phyloP scores from a whole-genome alignment of 768 basidiomycete species.

The Sistotremastrum niveocremeum region DNA sequence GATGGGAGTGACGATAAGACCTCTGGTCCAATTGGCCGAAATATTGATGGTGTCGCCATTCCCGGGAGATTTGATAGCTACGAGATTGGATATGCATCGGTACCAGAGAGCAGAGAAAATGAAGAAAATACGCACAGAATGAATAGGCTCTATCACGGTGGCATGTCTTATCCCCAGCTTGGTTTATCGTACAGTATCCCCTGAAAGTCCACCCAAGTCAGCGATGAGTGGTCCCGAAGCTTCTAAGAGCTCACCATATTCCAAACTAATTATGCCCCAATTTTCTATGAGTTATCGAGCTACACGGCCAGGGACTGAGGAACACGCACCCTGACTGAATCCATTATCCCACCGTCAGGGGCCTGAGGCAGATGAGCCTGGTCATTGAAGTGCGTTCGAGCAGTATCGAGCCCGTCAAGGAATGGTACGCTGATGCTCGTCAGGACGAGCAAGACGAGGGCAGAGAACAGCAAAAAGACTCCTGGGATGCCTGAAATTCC shows the following conservation, averaged over 20 bases:
- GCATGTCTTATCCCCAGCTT: constrained; percentile 33
- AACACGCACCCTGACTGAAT: constrained; percentile 42
- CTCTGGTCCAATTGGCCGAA: constrained; percentile 52
- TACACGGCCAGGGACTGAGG: constrained; percentile 1
- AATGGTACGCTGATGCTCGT: constrained; percentile 61
- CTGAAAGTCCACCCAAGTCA: constrained; percentile 19
- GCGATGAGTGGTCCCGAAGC: background rate
- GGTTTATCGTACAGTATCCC: constrained; percentile 44
- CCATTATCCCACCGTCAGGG: constrained; percentile 13
- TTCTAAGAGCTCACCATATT: constrained; percentile 38
- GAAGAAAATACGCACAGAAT: background rate
- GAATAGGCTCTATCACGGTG: constrained; percentile 26
- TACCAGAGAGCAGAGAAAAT: background rate
- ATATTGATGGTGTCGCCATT: constrained; percentile 28
- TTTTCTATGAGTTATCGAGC: background rate
- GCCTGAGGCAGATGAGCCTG: constrained; percentile 15
- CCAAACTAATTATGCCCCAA: constrained; percentile 37
- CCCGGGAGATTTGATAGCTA: constrained; percentile 26
- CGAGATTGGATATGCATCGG: constrained; percentile 8
- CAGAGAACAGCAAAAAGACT: constrained; percentile 38
- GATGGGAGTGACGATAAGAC: constrained; percentile 62
- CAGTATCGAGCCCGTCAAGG: constrained; percentile 53
- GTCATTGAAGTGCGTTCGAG: constrained; percentile 36
- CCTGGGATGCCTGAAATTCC: constrained; percentile 33
- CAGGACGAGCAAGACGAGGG: constrained; percentile 53